Evolutionary conservation across 257 asterid genomes (phyloP), one percentile per base, ranked within the genome.

Genomic region (Nicotiana tomentosiformis): DNA sequence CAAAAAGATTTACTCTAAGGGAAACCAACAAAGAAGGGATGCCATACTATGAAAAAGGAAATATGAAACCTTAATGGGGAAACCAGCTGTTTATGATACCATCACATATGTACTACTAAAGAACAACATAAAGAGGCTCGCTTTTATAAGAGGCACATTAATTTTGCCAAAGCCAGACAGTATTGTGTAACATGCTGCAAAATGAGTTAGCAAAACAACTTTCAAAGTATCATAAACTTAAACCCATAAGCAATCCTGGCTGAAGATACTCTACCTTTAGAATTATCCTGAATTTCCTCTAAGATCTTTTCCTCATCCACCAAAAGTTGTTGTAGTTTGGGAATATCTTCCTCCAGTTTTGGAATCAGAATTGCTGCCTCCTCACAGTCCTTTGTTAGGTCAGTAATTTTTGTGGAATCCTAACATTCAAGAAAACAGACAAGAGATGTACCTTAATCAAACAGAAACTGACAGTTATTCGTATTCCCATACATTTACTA

Each of bases 321-420:
- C 86, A 96, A 87, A 82, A 83, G 86, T 60, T 93, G 90, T 80
- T 94, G 97, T 79, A 93, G 87, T 78, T 89, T 87, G 7, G 95
- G 96, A 79, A 93, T 90, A 39, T 90, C 93, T 87, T 89, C 92
- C 92, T 93, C 98, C 82, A 96, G 87, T 66, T 85, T 87, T 72
- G 99, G 98, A 82, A 96, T 96, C 89, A 93, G 85, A 87, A 83
- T 87, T 23, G 89, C 89, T 12, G 97, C 91, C 66, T 96, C 95
- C 84, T 93, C 98, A 53, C 97, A 86, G 55, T 93, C 95, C 85
- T 88, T 94, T 77, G 92, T 91, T 82, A 87, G 85, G 77, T 93
- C 92, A 68, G 82, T 77, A 84, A 93, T 85, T 89, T 94, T 96
- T 74, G 89, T 82, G 1, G 92, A 82, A 89, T 96, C 99, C 98